Percentiles rank a stretch among this genome's conserved stretches.
Evolutionary conservation across 2,329 filamentous ascomycete genomes (phyloP).

Genomic region (Colletotrichum sansevieriae): DNA sequence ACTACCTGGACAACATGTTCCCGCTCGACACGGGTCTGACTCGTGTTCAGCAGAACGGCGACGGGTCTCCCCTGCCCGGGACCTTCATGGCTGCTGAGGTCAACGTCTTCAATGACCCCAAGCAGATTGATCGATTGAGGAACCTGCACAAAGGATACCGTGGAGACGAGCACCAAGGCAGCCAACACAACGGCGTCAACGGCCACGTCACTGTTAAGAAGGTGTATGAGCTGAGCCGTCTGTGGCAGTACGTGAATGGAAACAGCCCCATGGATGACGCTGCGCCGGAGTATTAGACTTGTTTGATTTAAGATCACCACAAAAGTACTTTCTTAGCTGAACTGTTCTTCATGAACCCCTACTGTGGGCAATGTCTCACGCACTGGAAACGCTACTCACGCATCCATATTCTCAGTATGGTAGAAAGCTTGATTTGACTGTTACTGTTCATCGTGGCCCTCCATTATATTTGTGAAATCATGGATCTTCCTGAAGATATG

Average conservation of each 20-base stretch:
- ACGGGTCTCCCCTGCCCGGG: constrained; percentile 12
- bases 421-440: too few species aligned
- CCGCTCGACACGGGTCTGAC: constrained; percentile 48
- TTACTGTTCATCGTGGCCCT: too few species aligned
- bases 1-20: constrained; percentile 74
- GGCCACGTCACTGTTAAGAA: constrained; percentile 15
- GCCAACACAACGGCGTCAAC: constrained; percentile 10
- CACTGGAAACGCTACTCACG: too few species aligned
- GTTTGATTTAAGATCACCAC: neutral
- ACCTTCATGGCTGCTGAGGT: constrained; percentile 31
- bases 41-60: constrained; percentile 29
- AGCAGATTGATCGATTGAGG: constrained; percentile 15
- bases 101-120: constrained; percentile 31
- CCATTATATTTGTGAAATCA: too few species aligned
- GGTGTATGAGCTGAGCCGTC: constrained; percentile 35
- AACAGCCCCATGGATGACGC: constrained; percentile 2
- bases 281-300: constrained; percentile 1
- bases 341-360: too few species aligned
- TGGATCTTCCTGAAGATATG: too few species aligned
- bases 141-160: constrained; percentile 12
- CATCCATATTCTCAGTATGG: neutral
- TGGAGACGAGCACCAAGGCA: neutral
- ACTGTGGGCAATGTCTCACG: too few species aligned
- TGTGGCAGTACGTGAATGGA: constrained; percentile 35
- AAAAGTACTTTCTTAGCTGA: too few species aligned